Conservation (phyloP, 1,284 basidiomycete genomes). For the Pholiota adiposa region DNA sequence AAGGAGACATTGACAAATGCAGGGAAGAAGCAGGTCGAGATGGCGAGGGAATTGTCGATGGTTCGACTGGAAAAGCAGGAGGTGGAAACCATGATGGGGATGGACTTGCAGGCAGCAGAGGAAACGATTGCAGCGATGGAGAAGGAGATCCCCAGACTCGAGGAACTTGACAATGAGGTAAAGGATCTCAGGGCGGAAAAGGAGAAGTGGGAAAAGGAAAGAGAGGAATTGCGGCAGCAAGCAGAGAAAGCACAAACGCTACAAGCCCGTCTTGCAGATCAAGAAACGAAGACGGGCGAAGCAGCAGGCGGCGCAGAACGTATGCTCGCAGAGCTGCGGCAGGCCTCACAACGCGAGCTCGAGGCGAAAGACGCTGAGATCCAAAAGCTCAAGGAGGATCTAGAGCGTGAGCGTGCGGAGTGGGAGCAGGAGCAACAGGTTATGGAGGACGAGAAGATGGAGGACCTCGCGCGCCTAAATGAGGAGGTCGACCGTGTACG, state of each 20-base stretch:
- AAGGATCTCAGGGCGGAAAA: conserved; percentile 36
- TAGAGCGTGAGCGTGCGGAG: conserved; percentile 56
- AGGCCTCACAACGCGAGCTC: conserved; percentile 14
- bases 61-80: conserved; percentile 67
- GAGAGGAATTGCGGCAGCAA: conserved; percentile 40
- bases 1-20: conserved; percentile 59
- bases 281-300: conserved; percentile 40
- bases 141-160: conserved; percentile 61
- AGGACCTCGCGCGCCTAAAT: conserved; percentile 45
- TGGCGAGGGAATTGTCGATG: conserved; percentile 62
- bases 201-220: conserved; percentile 29
- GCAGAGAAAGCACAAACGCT: conserved; percentile 18
- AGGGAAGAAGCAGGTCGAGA: conserved; percentile 61
- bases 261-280: neutral
- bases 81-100: conserved; percentile 60
- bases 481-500: conserved; percentile 49
- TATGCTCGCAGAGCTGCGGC: conserved; percentile 47
- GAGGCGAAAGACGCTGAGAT: conserved; percentile 54
- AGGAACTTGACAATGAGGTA: conserved; percentile 50
- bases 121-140: conserved; percentile 65
- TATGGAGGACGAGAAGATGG: conserved; percentile 57
- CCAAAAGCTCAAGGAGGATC: conserved; percentile 49
- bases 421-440: conserved; percentile 58
- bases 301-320: conserved; percentile 38
- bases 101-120: conserved; percentile 68